Evolutionary conservation across 2,329 filamentous ascomycete species (phyloP).

Genomic region (Zasmidium cellare): DNA sequence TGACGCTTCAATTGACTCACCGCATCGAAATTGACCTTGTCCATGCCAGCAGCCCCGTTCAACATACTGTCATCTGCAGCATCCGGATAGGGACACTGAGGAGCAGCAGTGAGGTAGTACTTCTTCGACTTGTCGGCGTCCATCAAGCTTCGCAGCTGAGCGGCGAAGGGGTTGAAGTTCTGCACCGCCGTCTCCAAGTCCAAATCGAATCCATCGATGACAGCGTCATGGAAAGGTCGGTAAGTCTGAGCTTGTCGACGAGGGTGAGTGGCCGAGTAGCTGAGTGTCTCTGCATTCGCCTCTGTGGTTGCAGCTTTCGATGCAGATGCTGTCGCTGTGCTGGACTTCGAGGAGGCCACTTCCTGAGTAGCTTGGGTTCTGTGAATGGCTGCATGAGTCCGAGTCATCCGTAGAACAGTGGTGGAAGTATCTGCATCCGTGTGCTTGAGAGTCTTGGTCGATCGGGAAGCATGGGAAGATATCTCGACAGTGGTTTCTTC

Average conservation of each 20-base stretch:
- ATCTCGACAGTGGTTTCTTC: too few species aligned
- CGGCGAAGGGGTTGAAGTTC: conserved; percentile 58
- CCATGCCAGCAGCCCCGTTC: conserved; percentile 45
- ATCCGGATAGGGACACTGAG: conserved; percentile 43
- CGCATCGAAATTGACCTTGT: conserved; percentile 62
- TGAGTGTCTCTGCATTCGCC: background rate
- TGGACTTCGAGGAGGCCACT: background rate
- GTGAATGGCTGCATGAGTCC: too few species aligned
- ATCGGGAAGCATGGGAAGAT: too few species aligned
- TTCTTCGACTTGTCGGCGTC: conserved; percentile 35
- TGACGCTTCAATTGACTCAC: background rate
- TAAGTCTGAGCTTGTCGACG: conserved; percentile 33
- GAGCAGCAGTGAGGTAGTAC: conserved; percentile 45
- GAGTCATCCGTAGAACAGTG: too few species aligned
- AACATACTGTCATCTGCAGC: conserved; percentile 32
- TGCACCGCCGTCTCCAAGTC: conserved; percentile 65
- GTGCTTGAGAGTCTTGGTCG: too few species aligned
- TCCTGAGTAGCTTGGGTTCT: too few species aligned
- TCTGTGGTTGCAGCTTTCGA: too few species aligned
- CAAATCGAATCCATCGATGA: conserved; percentile 75
- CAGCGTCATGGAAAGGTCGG: conserved; percentile 66
- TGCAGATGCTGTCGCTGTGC: background rate
- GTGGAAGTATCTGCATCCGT: too few species aligned
- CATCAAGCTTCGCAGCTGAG: conserved; percentile 34
- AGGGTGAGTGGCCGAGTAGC: background rate